A percentile compares a stretch with the other conserved stretches of the same genome.
phyloP scores from a whole-genome alignment of 345 rosid genomes.

The Eucalyptus cloeziana region DNA sequence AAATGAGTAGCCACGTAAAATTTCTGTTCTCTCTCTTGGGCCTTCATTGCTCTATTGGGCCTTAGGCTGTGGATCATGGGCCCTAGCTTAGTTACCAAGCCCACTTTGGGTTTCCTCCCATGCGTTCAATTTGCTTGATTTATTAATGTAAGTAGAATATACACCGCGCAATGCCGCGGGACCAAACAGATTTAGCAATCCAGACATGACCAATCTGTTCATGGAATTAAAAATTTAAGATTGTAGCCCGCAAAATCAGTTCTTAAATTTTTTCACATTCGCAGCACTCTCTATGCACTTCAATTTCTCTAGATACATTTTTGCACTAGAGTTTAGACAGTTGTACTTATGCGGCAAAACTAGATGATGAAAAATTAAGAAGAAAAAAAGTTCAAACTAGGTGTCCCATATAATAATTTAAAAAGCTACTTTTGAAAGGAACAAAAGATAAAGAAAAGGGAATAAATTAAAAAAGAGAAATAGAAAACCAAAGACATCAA shows the following conservation, averaged over 20 bases:
- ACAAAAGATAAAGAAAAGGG: not conserved
- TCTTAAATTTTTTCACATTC: not conserved
- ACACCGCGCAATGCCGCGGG: not conserved
- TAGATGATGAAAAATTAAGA: not conserved
- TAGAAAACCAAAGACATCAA: not conserved
- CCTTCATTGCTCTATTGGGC: not conserved
- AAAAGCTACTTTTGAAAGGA: not conserved
- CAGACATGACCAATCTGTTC: not conserved
- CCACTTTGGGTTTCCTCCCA: not conserved
- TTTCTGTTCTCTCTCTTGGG: not conserved
- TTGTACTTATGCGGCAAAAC: not conserved
- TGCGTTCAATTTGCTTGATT: not conserved
- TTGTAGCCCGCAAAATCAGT: not conserved
- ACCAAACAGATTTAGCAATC: not conserved
- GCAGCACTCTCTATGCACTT: not conserved
- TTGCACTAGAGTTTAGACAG: not conserved
- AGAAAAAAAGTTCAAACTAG: not conserved
- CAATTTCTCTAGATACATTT: not conserved
- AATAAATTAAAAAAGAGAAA: not conserved
- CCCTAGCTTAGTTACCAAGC: not conserved
- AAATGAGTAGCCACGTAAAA: not conserved
- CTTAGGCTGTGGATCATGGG: not conserved
- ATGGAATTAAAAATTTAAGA: not conserved
- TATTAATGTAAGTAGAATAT: not conserved
- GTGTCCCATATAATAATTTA: not conserved